Evolutionary conservation across 768 basidiomycete species (phyloP).

Genomic region (Phallus indusiatus): DNA sequence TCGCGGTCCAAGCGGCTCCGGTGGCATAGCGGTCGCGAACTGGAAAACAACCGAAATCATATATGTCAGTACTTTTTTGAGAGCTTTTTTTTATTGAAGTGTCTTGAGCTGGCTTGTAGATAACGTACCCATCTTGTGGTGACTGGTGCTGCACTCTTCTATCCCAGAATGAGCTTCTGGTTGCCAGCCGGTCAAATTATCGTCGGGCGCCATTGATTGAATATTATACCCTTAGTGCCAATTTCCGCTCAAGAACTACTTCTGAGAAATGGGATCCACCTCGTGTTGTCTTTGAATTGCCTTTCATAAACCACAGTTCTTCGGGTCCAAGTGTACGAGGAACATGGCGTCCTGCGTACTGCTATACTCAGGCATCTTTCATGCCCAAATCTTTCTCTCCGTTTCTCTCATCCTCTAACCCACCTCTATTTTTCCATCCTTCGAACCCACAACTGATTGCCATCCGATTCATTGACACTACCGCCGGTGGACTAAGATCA

Average conservation of each 20-base stretch:
- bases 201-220: neutral
- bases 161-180: neutral
- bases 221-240: neutral
- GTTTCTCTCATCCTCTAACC: neutral
- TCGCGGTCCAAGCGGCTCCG: slow-evolving; percentile 1
- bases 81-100: neutral
- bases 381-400: neutral
- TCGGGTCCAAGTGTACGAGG: neutral
- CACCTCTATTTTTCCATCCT: neutral
- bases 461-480: neutral
- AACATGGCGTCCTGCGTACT: slow-evolving; percentile 2
- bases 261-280: neutral
- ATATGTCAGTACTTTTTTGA: neutral
- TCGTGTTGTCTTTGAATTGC: neutral
- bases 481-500: neutral
- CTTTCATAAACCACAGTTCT: neutral
- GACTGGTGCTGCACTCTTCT: slow-evolving; percentile 5
- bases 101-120: neutral
- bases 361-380: slow-evolving; percentile 6
- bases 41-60: neutral
- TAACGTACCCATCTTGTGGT: neutral
- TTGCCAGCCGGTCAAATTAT: neutral
- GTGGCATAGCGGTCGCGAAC: neutral
- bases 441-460: neutral
- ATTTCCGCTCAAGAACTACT: neutral